Conservation (phyloP, 805 yeast species). For the Maudiozyma serrabonitensis region DNA sequence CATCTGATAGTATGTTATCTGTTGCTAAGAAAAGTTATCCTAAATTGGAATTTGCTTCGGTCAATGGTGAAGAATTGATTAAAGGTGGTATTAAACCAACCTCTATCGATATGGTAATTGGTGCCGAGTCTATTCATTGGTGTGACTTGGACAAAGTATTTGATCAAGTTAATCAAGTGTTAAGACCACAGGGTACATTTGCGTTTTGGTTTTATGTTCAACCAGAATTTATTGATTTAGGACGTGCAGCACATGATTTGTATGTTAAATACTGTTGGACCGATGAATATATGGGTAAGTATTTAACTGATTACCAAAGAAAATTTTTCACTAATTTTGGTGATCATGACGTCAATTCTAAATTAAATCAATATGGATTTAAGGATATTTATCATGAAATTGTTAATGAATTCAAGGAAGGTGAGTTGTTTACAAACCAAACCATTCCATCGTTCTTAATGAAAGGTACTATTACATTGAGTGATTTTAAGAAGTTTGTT, state of each 20-base stretch:
- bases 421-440: neutral
- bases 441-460: slow-evolving; percentile 25
- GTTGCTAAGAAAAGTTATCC: slow-evolving; percentile 25
- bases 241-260: slow-evolving; percentile 45
- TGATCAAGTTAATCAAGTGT: slow-evolving; percentile 37
- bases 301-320: slow-evolving; percentile 68
- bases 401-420: neutral
- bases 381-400: slow-evolving; percentile 31
- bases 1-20: slow-evolving; percentile 42
- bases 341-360: slow-evolving; percentile 4
- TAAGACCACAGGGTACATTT: slow-evolving; percentile 52
- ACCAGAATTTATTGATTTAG: slow-evolving; percentile 44
- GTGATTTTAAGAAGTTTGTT: slow-evolving; percentile 41
- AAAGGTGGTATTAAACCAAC: slow-evolving; percentile 10
- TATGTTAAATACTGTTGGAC: slow-evolving; percentile 43
- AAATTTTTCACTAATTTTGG: slow-evolving; percentile 26
- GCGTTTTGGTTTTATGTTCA: slow-evolving; percentile 70
- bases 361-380: slow-evolving; percentile 30
- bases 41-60: neutral
- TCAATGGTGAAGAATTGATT: slow-evolving; percentile 5
- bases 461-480: slow-evolving; percentile 32
- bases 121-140: slow-evolving; percentile 79
- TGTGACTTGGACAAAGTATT: slow-evolving; percentile 44
- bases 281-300: slow-evolving; percentile 45
- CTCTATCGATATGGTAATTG: slow-evolving; percentile 47